Evolutionary conservation across 495 filamentous ascomycete genomes (phyloP), one percentile per base, ranked within the genome.

Genomic region (Daldinia concentrica): DNA sequence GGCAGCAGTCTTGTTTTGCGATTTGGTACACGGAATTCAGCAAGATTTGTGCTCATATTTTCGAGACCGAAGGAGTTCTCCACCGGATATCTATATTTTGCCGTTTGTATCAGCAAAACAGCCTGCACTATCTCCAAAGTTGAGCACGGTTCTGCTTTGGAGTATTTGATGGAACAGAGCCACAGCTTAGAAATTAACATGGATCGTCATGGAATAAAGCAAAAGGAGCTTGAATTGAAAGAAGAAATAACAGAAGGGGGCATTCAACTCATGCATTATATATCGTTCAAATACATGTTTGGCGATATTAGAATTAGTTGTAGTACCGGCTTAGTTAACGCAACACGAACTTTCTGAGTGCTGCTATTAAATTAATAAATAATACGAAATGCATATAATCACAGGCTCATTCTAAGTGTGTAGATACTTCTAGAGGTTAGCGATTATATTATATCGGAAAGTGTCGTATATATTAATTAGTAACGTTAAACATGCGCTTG

Each of bases 111-210:
- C 57, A 62, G 58, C 6, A 27, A n/a, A 4, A 48, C 22, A 1
- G 11, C 29, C 8, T 29, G n/a, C 6, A 24, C 30, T 0, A 58
- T 68, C 6, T 51, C 65, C 29, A 52, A 22, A 32, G 52, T 69
- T 6, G 24, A 51, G 9, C 51, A 63, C 2, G 51, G 52, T 6
- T 62, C 59, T 17, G 51, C 66, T 24, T 43, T 69, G 7, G 66
- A 58, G 9, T 69, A 58, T 14, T 24, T 69, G 32, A 69, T 69
- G 59, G 66, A 63, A n/a, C 66, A 54, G 27, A 63, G 58, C 19
- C 59, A 54, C 39, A n/a, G 15, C n/a, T 26, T 69, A 19, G 30
- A 63, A 15, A 24, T 69, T 19, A 12, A 63, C 11, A 63, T 62
- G 66, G 29, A 26, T 12, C 59, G 26, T 6, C 66, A 69, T 43